Conservation (phyloP, 129 eudicot species). For the Artemisia annua region DNA sequence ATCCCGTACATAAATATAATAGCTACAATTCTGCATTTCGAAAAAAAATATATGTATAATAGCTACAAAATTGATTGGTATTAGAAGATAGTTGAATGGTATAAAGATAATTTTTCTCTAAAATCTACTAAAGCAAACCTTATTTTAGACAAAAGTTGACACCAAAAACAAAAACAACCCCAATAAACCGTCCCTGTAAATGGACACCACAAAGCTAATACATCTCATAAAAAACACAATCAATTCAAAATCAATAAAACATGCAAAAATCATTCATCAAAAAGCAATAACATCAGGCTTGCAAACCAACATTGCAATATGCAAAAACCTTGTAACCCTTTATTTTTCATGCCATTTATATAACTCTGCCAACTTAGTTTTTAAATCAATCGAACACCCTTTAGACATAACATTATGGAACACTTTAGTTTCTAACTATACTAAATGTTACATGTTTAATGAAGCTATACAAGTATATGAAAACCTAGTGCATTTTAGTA, state of each 20-base stretch:
- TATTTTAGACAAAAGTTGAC: too few species aligned
- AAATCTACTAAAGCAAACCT: too few species aligned
- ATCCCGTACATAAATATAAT: too few species aligned
- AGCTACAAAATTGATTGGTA: too few species aligned
- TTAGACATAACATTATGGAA: slow-evolving; percentile 24
- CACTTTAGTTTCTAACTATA: slow-evolving; percentile 10
- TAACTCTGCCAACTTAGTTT: slow-evolving; percentile 9
- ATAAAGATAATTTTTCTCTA: too few species aligned
- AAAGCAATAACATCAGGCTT: slow-evolving; percentile 23
- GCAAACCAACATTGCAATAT: slow-evolving; percentile 11
- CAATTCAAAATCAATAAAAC: not conserved
- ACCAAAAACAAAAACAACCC: too few species aligned
- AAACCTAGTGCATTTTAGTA: slow-evolving; percentile 1
- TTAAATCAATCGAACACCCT: slow-evolving; percentile 10
- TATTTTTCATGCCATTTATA: slow-evolving; percentile 24
- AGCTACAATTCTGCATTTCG: too few species aligned
- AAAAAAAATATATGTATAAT: too few species aligned
- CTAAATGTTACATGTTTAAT: slow-evolving; percentile 11
- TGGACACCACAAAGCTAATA: too few species aligned
- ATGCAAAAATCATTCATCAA: slow-evolving; percentile 12
- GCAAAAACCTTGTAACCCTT: slow-evolving; percentile 12
- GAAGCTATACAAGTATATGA: slow-evolving; percentile 14
- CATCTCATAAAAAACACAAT: too few species aligned
- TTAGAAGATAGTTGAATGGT: too few species aligned
- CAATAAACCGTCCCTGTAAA: too few species aligned